phyloP scores from a whole-genome alignment of 495 filamentous ascomycete species.

The Mycothermus thermophilus region DNA sequence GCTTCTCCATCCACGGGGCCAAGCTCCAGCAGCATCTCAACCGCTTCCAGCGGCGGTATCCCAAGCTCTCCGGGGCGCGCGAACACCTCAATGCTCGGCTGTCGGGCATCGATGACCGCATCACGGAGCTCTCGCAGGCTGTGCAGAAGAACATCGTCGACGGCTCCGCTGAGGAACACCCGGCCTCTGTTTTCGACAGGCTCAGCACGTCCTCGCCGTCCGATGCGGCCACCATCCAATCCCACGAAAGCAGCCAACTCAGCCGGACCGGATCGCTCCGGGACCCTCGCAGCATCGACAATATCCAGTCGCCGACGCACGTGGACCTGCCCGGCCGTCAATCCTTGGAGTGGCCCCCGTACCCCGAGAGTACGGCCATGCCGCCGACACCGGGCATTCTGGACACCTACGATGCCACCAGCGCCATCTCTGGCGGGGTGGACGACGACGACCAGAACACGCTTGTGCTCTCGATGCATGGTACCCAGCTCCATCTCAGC shows the following conservation, averaged over 20 bases:
- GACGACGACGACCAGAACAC: conserved; percentile 11
- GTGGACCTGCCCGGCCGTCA: conserved; percentile 1
- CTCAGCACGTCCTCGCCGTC: conserved; percentile 51
- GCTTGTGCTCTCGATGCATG: conserved; percentile 1
- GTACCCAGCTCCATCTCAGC: conserved; percentile 1
- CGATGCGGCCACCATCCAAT: conserved; percentile 23
- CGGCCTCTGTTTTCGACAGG: conserved; percentile 59
- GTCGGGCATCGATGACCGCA: conserved; percentile 40
- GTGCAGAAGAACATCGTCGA: conserved; percentile 26
- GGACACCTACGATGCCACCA: conserved; percentile 11
- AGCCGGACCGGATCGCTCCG: conserved; percentile 14
- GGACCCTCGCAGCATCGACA: conserved; percentile 4
- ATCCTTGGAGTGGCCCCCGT: conserved; percentile 4
- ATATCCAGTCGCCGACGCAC: conserved; percentile 3
- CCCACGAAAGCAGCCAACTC: conserved; percentile 21
- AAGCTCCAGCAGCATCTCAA: conserved; percentile 37
- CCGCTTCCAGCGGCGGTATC: conserved; percentile 28
- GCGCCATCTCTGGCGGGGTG: conserved; percentile 5
- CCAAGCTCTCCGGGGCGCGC: conserved; percentile 25
- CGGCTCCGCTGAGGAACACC: conserved; percentile 29
- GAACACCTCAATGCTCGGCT: conserved; percentile 35
- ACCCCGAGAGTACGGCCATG: conserved; percentile 3
- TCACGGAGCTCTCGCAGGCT: conserved; percentile 40
- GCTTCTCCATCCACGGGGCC: conserved; percentile 55
- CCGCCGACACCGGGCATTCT: background rate